These are phyloP conservation scores for Melampsora abietis-canadensis DNA, from an alignment of 1,284 basidiomycete genomes.

Conservation along the genomic window DNA sequence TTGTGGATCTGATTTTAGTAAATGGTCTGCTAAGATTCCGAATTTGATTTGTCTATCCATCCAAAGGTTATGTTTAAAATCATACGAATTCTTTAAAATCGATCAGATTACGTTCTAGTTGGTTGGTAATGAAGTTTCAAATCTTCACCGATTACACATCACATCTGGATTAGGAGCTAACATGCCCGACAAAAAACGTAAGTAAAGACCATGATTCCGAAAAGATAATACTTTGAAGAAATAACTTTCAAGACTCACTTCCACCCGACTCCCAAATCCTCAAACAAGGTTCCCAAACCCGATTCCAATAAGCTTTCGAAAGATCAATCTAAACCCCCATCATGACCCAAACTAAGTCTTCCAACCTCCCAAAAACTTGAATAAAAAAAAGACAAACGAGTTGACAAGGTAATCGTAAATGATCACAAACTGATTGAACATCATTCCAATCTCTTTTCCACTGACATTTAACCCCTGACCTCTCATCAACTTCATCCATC, in stretches of 20 bases:
- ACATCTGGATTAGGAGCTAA: constrained; percentile 85
- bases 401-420: constrained; percentile 45
- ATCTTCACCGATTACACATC: constrained; percentile 74
- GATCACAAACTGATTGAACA: constrained; percentile 72
- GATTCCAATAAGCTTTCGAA: constrained; percentile 78
- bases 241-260: constrained; percentile 53
- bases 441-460: constrained; percentile 96
- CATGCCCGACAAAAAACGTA: constrained; percentile 45
- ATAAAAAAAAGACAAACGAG: constrained; percentile 59
- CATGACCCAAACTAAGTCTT: constrained; percentile 1
- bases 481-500: constrained; percentile 83
- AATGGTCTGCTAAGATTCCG: constrained; percentile 70
- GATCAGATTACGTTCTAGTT: too few relatives aligned
- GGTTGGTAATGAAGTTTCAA: background rate
- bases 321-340: constrained; percentile 65
- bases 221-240: background rate
- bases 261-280: constrained; percentile 69
- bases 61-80: background rate
- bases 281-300: constrained; percentile 79
- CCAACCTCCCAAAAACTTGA: background rate
- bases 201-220: too few relatives aligned
- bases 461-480: constrained; percentile 68
- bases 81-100: background rate
- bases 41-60: constrained; percentile 81
- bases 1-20: constrained; percentile 56